Base-by-base conservation (phyloP, 2,329 filamentous ascomycete species). In the Penicillium sp. region DNA sequence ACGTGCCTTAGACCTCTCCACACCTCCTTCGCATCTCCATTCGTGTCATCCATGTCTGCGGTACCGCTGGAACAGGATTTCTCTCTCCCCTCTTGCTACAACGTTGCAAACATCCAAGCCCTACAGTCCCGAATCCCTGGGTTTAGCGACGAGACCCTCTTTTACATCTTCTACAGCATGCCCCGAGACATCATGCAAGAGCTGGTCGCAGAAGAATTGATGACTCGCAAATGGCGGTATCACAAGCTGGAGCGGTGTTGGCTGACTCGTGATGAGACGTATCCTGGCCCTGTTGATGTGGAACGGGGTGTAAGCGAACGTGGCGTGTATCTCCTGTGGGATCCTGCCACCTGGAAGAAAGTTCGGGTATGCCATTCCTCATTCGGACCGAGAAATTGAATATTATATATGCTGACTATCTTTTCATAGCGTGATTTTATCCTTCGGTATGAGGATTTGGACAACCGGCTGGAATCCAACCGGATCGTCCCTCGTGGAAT, bases 81-180 rank as follows among this genome's bases (percentile, higher is more conserved):
- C 70, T 80, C 78, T 10, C 75, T 89, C 10, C 87, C 87, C 4
- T 76, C 79, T 39, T 87, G 86, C 57, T 89, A 89, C 69, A 85
- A 80, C 11, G 87, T 89, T 10, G 83, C 81, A 55, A 89, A 89
- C 65, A 85, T 89, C 11, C 86, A 87, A 50, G 80, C 83, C 8
- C 75, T 88, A 21, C 79, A 83, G 54, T 77, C 79, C 48, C 84
- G 85, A 57, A 83, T 87, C 62, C 74, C 78, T 3, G 82, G 81
- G 54, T 87, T 87, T 71, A 82, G 79, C 43, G 80, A 85, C 61
- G 87, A 89, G 69, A 89, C 87, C 0, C 77, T 89, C 4, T 87
- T 89, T 69, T 86, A 85, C 68, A 87, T 89, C 58, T 89, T 89
- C 78, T 89, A 88, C 74, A 86, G 84, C 60, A 83, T 85, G 76